Percentiles rank a stretch among this genome's conserved stretches.
These are phyloP conservation scores for Conticribra weissflogii DNA, from an alignment of 108 stramenopile genomes.

Conservation along the genomic window DNA sequence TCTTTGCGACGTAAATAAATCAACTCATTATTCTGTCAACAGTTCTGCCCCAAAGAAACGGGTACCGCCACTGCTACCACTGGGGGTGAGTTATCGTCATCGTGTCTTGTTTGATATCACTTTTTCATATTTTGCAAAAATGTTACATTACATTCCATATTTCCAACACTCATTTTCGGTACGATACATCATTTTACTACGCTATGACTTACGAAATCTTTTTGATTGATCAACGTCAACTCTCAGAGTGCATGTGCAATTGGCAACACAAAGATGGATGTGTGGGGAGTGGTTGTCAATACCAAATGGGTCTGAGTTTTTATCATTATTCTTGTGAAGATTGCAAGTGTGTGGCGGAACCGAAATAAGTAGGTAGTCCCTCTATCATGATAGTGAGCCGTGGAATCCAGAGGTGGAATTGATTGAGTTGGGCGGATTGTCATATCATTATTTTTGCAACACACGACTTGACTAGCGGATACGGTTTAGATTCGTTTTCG, in stretches of 20 bases:
- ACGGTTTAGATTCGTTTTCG: too few species aligned
- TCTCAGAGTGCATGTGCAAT: conserved; percentile 92
- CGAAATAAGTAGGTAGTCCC: conserved; percentile 19
- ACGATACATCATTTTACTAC: not conserved
- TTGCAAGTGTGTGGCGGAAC: conserved; percentile 76
- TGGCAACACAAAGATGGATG: conserved; percentile 85
- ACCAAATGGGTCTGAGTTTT: conserved; percentile 79
- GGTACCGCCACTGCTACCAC: conserved; percentile 79
- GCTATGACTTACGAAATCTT: too few species aligned
- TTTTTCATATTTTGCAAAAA: not conserved
- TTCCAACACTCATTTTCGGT: not conserved
- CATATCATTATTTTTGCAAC: too few species aligned
- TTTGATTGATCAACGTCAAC: too few species aligned
- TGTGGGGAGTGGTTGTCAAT: conserved; percentile 70
- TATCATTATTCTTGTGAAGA: conserved; percentile 84
- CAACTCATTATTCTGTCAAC: too few species aligned
- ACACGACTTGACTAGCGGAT: too few species aligned
- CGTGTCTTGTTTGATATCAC: not conserved
- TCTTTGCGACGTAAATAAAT: too few species aligned
- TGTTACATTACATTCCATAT: conserved; percentile 3
- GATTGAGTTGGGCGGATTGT: too few species aligned
- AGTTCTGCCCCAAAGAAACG: conserved; percentile 72
- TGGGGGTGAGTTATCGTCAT: conserved; percentile 56
- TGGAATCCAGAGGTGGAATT: not conserved
- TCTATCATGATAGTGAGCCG: not conserved